Base-by-base conservation (phyloP, 73 alveolate genomes). In the Paramecium caudatum region DNA sequence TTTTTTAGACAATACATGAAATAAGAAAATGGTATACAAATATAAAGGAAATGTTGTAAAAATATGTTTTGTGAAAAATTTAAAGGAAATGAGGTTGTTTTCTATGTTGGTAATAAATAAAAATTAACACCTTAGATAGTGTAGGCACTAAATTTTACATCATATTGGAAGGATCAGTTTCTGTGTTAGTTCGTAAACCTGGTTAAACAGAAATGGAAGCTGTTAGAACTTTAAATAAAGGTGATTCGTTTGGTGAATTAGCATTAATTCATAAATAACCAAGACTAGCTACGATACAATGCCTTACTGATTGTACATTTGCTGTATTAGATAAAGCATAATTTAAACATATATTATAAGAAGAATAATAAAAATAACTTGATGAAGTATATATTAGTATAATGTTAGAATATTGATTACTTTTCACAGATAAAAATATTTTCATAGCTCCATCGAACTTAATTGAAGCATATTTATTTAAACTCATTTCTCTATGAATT, bases 221-320 rank as follows among this genome's bases (percentile, higher is more conserved):
- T 0, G 88, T 74, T 1, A 36, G 88, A 17, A 47, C 15, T 21
- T 70, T 86, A 17, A 49, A 41, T 6, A 17, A 15, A 63, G 93
- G 93, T 0, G 90, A 86, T 5, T 36, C 90, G 2, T 86, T 86
- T 65, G 93, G 93, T 10, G 93, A 86, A 48, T 25, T 63, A 5
- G 93, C 93, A n/a, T 4, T 86, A 16, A 33, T 86, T 19, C 61
- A 63, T 43, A 86, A 86, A 63, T 36, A 86, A 55, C 90, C 93
- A 12, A 61, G 93, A 41, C 47, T 47, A 30, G 90, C 93, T 3
- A 86, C 93, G 7, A 65, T 86, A 13, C 27, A 48, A 23, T 86
- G 93, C 32, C 17, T 37, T 13, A 62, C 82, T 39, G 93, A 86
- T 39, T 86, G 90, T 15, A 49, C 12, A 37, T 86, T 86, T 23